A percentile compares a stretch with the other conserved stretches of the same genome.
Conservation (phyloP, 1,284 basidiomycete genomes). For the Ganoderma lucidum region DNA sequence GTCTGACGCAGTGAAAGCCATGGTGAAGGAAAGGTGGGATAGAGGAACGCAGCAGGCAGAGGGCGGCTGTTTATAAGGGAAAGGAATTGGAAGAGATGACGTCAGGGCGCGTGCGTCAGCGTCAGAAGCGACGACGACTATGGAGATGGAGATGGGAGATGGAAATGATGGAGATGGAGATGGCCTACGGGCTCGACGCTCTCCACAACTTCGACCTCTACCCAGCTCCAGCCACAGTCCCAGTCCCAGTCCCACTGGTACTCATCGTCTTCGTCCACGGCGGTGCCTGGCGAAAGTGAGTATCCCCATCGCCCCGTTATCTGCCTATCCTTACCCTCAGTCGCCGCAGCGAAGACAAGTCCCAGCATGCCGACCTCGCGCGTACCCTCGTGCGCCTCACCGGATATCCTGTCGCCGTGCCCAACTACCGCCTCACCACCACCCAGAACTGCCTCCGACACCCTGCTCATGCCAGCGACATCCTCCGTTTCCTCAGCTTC, state of each 20-base stretch:
- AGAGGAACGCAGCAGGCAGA: conserved; percentile 8
- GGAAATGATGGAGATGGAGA: conserved; percentile 44
- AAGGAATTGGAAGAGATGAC: conserved; percentile 19
- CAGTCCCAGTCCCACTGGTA: conserved; percentile 31
- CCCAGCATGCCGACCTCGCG: conserved; percentile 62
- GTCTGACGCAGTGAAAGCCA: conserved; percentile 78
- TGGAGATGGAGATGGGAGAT: conserved; percentile 48
- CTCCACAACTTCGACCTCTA: conserved; percentile 60
- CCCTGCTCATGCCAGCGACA: conserved; percentile 74
- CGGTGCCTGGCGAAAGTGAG: conserved; percentile 81
- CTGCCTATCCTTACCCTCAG: conserved; percentile 11
- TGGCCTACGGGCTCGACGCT: conserved; percentile 49
- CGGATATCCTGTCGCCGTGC: conserved; percentile 65
- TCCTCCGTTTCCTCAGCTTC: conserved; percentile 66
- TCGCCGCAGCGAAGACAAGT: conserved; percentile 71
- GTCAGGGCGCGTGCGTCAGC: conserved; percentile 23
- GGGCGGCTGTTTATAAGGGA: conserved; percentile 27
- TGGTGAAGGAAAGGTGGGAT: conserved; percentile 42
- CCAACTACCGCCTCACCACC: conserved; percentile 78
- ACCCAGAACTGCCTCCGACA: conserved; percentile 57
- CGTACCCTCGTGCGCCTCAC: conserved; percentile 56
- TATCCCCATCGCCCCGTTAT: conserved; percentile 17
- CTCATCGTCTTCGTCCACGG: conserved; percentile 68
- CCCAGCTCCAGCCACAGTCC: conserved; percentile 32
- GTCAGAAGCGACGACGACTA: conserved; percentile 30